Evolutionary conservation across 2,329 filamentous ascomycete species (phyloP).

Genomic region (Diaporthe amygdali): DNA sequence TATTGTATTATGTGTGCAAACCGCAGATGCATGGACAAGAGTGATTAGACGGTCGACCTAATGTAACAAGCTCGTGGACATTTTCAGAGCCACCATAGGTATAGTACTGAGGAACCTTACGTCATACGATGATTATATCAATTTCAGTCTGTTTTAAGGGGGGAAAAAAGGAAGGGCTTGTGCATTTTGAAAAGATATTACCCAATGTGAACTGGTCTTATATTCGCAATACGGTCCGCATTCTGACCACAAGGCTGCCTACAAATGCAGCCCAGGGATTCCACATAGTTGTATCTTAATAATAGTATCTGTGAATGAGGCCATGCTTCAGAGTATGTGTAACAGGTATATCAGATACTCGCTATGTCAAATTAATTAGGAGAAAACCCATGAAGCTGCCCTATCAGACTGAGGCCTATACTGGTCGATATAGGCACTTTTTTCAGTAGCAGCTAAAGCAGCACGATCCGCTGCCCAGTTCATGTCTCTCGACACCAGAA

Average conservation of each 20-base stretch:
- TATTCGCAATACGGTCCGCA: too few species aligned
- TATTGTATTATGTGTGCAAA: background rate
- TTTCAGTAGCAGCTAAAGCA: background rate
- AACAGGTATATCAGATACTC: background rate
- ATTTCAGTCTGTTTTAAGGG: too few species aligned
- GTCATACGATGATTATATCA: too few species aligned
- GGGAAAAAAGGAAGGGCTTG: too few species aligned
- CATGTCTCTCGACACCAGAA: background rate
- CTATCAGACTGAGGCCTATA: slow-evolving; percentile 1
- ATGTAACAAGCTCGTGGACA: too few species aligned
- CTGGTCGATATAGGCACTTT: background rate
- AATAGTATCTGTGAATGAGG: background rate
- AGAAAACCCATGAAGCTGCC: background rate
- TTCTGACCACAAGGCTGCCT: too few species aligned
- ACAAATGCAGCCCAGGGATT: too few species aligned
- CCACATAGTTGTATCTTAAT: background rate
- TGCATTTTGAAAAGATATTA: too few species aligned
- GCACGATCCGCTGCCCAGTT: slow-evolving; percentile 3
- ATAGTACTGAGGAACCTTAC: too few species aligned
- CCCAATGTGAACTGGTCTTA: too few species aligned
- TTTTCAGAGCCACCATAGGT: background rate
- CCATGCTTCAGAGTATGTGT: too few species aligned
- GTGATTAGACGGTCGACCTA: background rate
- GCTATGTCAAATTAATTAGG: background rate
- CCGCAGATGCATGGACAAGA: too few species aligned